These are phyloP conservation scores for Sclerotiophoma versabilis DNA, from an alignment of 2,329 filamentous ascomycete genomes.

Conservation along the genomic window DNA sequence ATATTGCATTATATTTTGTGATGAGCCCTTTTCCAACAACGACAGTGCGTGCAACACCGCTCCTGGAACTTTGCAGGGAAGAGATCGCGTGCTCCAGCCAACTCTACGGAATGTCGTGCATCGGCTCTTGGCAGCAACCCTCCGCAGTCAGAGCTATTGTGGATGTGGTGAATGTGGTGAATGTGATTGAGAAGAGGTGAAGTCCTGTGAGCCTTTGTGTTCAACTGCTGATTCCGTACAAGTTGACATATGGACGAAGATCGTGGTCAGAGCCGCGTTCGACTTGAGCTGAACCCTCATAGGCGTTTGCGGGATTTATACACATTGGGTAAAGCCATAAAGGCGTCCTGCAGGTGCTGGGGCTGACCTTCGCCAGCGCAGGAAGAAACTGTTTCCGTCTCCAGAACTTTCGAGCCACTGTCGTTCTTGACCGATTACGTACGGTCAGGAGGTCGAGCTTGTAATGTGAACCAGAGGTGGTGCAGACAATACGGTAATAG, in stretches of 20 bases:
- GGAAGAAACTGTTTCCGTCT: constrained; percentile 17
- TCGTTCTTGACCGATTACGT: not conserved
- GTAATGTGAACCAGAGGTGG: not conserved
- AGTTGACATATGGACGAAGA: not conserved
- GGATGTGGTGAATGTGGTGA: not conserved
- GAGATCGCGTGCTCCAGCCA: constrained; percentile 6
- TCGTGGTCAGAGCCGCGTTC: not conserved
- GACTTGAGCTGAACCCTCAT: constrained; percentile 1
- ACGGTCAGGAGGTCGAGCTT: not conserved
- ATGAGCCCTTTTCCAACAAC: not conserved
- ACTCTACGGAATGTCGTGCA: constrained; percentile 4
- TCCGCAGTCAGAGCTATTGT: constrained; percentile 17
- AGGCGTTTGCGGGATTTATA: constrained; percentile 30
- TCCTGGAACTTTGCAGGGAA: constrained; percentile 7
- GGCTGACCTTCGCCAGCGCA: constrained; percentile 6
- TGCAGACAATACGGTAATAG: not conserved
- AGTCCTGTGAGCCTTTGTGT: not conserved
- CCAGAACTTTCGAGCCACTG: constrained; percentile 4
- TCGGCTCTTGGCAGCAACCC: constrained; percentile 25
- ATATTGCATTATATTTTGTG: not conserved
- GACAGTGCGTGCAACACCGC: not conserved
- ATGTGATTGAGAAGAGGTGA: not conserved
- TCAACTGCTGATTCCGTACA: not conserved
- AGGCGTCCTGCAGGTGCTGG: constrained; percentile 12
- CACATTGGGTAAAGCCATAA: constrained; percentile 16